phyloP scores from a whole-genome alignment of 2,329 filamentous ascomycete species.

The Colletotrichum godetiae region DNA sequence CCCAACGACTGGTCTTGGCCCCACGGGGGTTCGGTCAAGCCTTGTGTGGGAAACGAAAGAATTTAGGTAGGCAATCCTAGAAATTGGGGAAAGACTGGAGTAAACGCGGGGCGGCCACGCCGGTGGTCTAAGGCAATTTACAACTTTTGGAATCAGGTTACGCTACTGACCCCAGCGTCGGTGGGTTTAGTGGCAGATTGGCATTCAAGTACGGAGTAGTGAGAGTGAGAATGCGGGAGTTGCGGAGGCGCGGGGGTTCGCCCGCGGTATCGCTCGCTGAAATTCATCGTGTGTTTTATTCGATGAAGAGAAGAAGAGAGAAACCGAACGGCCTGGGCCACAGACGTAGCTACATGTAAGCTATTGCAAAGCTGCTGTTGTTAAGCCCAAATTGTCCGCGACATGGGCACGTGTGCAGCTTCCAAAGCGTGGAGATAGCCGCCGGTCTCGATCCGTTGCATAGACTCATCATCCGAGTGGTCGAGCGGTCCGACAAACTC shows the following conservation, averaged over 20 bases:
- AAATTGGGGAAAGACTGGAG: not conserved
- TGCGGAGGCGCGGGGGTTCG: conserved; percentile 31
- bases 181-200: conserved; percentile 17
- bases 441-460: not conserved
- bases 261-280: conserved; percentile 31
- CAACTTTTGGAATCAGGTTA: not conserved
- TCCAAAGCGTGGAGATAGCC: not conserved
- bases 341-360: not conserved
- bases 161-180: conserved; percentile 13
- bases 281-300: not conserved
- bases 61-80: not conserved
- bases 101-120: conserved; percentile 32
- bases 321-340: not conserved
- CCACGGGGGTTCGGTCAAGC: not conserved
- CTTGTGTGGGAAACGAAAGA: not conserved
- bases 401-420: not conserved
- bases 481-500: not conserved
- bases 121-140: not conserved
- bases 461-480: not conserved
- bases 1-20: conserved; percentile 1
- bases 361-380: not conserved
- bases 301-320: not conserved
- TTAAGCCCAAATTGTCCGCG: not conserved
- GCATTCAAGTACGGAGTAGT: not conserved
- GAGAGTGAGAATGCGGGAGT: conserved; percentile 21